phyloP scores from a whole-genome alignment of 306 rosid species.

The Notholithocarpus densiflorus region DNA sequence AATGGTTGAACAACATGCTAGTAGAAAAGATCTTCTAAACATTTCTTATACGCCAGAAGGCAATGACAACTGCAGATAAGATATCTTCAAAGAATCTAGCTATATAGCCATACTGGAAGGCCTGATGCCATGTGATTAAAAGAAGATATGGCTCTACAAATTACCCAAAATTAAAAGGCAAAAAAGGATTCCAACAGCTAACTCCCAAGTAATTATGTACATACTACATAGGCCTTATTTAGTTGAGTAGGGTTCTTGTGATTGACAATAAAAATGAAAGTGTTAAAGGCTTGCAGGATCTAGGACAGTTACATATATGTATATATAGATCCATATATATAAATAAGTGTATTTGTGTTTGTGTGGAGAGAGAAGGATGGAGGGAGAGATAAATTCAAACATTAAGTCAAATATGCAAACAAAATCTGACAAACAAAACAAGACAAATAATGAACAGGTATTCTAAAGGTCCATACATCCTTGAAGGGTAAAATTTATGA shows the following conservation, averaged over 20 bases:
- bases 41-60: not conserved
- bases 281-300: too few species aligned
- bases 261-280: too few species aligned
- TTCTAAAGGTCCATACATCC: not conserved
- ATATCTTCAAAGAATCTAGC: conserved; percentile 9
- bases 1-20: conserved; percentile 18
- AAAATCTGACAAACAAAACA: not conserved
- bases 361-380: too few species aligned
- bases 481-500: not conserved
- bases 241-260: too few species aligned
- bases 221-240: too few species aligned
- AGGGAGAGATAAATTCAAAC: too few species aligned
- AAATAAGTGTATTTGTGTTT: too few species aligned
- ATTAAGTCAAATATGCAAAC: not conserved
- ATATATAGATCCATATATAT: too few species aligned
- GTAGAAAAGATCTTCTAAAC: not conserved
- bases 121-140: not conserved
- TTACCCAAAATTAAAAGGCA: not conserved
- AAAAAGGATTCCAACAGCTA: not conserved
- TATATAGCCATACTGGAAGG: not conserved
- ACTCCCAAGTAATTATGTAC: too few species aligned
- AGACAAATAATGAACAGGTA: not conserved
- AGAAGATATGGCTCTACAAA: conserved; percentile 8
- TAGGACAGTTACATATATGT: too few species aligned
- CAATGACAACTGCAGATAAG: not conserved